These are phyloP conservation scores for Camillea tinctor DNA, from an alignment of 2,329 filamentous ascomycete species.

Conservation along the genomic window DNA sequence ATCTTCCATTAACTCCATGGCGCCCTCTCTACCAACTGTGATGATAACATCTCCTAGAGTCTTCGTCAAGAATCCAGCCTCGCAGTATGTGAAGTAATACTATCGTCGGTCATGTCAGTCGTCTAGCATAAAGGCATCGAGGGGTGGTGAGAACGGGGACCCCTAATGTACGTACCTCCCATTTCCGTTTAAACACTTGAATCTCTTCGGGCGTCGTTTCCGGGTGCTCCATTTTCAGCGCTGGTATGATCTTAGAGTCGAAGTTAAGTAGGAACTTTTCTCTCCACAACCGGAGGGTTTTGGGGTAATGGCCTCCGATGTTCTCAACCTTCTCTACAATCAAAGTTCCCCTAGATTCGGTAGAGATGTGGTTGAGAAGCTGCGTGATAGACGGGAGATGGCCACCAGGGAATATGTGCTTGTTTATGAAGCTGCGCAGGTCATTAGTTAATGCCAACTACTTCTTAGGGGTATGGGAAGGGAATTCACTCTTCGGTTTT, in stretches of 20 bases:
- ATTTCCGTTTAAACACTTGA: slow-evolving; percentile 68
- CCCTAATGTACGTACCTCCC: slow-evolving; percentile 54
- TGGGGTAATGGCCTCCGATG: slow-evolving; percentile 72
- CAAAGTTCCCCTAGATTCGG: slow-evolving; percentile 59
- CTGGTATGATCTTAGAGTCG: slow-evolving; percentile 57
- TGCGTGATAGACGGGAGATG: slow-evolving; percentile 62
- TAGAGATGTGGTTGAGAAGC: slow-evolving; percentile 57
- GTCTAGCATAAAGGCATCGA: not conserved
- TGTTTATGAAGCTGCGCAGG: slow-evolving; percentile 61
- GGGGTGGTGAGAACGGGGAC: not conserved
- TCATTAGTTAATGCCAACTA: not conserved
- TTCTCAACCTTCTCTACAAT: slow-evolving; percentile 69
- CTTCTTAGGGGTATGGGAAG: not conserved
- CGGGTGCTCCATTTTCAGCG: slow-evolving; percentile 56
- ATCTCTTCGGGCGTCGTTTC: slow-evolving; percentile 61
- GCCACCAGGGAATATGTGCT: slow-evolving; percentile 78
- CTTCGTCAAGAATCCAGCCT: slow-evolving; percentile 71
- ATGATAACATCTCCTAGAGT: slow-evolving; percentile 72
- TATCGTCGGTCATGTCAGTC: slow-evolving; percentile 27
- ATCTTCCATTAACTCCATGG: slow-evolving; percentile 66
- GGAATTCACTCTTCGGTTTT: slow-evolving; percentile 60
- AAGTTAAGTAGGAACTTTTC: slow-evolving; percentile 66
- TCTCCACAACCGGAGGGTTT: slow-evolving; percentile 66
- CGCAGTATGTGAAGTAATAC: slow-evolving; percentile 76
- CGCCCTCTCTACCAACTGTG: slow-evolving; percentile 64